Conservation (phyloP, 306 rosid species). For the Castanospermum australe region DNA sequence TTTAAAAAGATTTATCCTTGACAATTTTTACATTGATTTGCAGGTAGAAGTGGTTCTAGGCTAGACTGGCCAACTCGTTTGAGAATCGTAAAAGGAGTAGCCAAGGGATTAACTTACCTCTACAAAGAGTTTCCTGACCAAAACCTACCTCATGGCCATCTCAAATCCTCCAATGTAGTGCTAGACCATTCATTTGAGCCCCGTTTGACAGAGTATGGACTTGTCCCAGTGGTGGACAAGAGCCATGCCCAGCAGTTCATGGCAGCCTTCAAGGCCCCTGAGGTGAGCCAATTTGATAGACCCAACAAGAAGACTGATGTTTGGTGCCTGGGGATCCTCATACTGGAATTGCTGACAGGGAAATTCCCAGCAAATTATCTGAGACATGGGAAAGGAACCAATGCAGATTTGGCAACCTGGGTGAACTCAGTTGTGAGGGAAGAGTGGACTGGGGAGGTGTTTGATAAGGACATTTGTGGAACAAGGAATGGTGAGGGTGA, state of each 20-base stretch:
- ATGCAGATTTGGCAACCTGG: slow-evolving; percentile 58
- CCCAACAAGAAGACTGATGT: slow-evolving; percentile 45
- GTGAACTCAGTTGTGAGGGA: slow-evolving; percentile 66
- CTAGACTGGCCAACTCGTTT: slow-evolving; percentile 70
- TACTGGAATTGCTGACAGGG: slow-evolving; percentile 58
- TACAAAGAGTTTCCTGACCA: slow-evolving; percentile 46
- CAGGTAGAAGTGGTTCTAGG: slow-evolving; percentile 41
- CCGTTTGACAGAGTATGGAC: slow-evolving; percentile 53
- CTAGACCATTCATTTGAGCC: slow-evolving; percentile 51
- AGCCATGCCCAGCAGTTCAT: slow-evolving; percentile 57
- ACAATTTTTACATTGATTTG: background rate
- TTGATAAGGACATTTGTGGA: slow-evolving; percentile 52
- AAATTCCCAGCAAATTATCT: slow-evolving; percentile 55
- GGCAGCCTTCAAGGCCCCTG: slow-evolving; percentile 64
- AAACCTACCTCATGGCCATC: slow-evolving; percentile 70
- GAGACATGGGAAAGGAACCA: slow-evolving; percentile 39
- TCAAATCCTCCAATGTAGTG: slow-evolving; percentile 77
- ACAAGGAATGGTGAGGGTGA: slow-evolving; percentile 53
- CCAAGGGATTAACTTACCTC: slow-evolving; percentile 58
- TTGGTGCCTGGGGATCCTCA: slow-evolving; percentile 70
- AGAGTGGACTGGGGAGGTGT: slow-evolving; percentile 78
- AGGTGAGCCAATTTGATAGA: slow-evolving; percentile 31
- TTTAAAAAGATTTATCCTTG: background rate
- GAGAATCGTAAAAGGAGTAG: slow-evolving; percentile 70
- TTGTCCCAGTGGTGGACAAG: slow-evolving; percentile 39